These are phyloP conservation scores for Sporothrix brunneoviolacea DNA, from an alignment of 2,329 filamentous ascomycete genomes.

Conservation along the genomic window DNA sequence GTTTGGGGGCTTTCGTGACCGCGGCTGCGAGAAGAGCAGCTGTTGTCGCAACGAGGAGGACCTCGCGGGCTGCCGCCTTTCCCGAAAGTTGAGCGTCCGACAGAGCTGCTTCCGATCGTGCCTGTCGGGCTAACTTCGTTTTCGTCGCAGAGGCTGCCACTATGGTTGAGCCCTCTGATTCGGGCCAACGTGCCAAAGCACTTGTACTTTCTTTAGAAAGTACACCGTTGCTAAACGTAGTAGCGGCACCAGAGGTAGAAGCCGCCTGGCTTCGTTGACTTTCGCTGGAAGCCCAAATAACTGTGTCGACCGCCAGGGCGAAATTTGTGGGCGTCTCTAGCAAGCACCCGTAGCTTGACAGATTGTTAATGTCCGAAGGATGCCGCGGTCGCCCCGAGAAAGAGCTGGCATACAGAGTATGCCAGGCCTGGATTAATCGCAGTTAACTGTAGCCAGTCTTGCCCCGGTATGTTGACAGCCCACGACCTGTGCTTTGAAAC, in stretches of 20 bases:
- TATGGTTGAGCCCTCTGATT: neutral
- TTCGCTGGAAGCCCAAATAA: slow-evolving; percentile 19
- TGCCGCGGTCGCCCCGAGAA: neutral
- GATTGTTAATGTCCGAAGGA: neutral
- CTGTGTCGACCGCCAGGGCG: slow-evolving; percentile 23
- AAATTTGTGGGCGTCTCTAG: neutral
- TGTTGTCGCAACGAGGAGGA: neutral
- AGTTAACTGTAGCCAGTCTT: too few species aligned
- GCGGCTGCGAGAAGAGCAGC: slow-evolving; percentile 2
- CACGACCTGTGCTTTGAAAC: too few species aligned
- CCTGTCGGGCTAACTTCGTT: neutral
- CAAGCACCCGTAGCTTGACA: neutral
- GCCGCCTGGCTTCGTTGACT: slow-evolving; percentile 14
- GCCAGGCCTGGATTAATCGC: too few species aligned
- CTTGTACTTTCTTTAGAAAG: neutral
- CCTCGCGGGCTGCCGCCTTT: neutral
- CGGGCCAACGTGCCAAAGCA: slow-evolving; percentile 1
- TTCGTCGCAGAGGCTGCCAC: slow-evolving; percentile 7
- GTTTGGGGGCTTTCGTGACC: slow-evolving; percentile 9
- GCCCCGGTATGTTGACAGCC: too few species aligned
- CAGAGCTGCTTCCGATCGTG: neutral
- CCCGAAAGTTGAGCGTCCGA: slow-evolving; percentile 1
- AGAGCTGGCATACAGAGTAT: neutral
- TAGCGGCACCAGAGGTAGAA: neutral
- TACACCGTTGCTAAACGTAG: neutral